Base-by-base conservation (phyloP, 768 basidiomycete genomes). In the Phaffia australis region DNA sequence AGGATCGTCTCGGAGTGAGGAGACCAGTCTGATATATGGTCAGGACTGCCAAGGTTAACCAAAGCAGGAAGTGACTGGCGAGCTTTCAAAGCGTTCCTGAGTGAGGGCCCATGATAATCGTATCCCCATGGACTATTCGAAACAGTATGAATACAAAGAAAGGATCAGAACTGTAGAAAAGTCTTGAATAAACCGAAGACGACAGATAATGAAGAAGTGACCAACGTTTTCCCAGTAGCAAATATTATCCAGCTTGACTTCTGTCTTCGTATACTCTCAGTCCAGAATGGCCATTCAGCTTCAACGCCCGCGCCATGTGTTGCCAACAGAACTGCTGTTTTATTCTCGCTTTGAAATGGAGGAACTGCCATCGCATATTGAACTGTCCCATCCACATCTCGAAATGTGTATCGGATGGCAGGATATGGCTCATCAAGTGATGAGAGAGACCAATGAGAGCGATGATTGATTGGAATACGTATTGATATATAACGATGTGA, bases 81-180 rank as follows among this genome's bases (percentile, higher is more conserved):
- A 1, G 84, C 77, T 18, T 73, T 75, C 82, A 87, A 88, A 0
- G 82, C 85, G 72, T 92, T 88, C 18, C 76, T 74, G 15, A 85
- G 79, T 72, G 88, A 89, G 4, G 85, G 84, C 0, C 90, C 92
- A 71, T 89, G 92, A 91, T 91, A 94, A 75, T 95, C 92, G 54
- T 92, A 79, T 0, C 91, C 91, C 91, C 91, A 94, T 30, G 86
- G 19, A 15, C 23, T 54, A 23, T 54, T 54, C 35, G 35, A 42
- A 29, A 9, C 4, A 9, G 29, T 54, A 15, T 15, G 16, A 54
- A 15, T 15, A 23, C n/a, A 54, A 9, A 5, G n/a, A 54, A 9
- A 5, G n/a, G 14, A 61, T 2, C 11, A 21, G 2, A 21, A 42
- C 15, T 16, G 3, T 18, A 27, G 25, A 60, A 4, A 54, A 5